A percentile compares a stretch with the other conserved stretches of the same genome.
Evolutionary conservation across 306 rosid genomes (phyloP).

Genomic region (Rosa lucieae): DNA sequence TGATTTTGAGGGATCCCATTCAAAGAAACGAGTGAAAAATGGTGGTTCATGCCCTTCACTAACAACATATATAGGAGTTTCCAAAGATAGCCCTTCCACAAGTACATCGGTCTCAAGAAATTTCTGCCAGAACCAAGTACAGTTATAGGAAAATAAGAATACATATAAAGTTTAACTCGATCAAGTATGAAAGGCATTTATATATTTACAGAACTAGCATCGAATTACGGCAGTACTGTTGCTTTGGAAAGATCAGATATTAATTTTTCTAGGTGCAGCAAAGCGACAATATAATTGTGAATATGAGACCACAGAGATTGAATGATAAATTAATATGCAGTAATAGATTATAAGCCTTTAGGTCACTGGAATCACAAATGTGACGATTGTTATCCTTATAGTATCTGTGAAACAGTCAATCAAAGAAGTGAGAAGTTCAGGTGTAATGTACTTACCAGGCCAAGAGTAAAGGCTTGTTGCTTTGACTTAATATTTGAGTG

Average conservation of each 20-base stretch:
- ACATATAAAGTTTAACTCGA: neutral
- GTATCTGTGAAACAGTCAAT: neutral
- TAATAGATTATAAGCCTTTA: neutral
- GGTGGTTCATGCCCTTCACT: constrained; percentile 82
- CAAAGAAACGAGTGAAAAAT: constrained; percentile 80
- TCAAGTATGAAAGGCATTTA: neutral
- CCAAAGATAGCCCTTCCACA: constrained; percentile 60
- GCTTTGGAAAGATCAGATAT: neutral
- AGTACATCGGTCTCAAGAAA: constrained; percentile 74
- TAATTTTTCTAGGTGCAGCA: neutral
- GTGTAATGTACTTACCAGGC: constrained; percentile 50
- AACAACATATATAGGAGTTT: constrained; percentile 70
- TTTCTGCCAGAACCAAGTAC: constrained; percentile 54
- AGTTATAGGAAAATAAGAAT: constrained; percentile 11
- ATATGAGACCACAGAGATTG: neutral
- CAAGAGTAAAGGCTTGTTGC: constrained; percentile 79
- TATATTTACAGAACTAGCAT: neutral
- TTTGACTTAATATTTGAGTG: constrained; percentile 70
- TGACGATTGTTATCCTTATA: neutral
- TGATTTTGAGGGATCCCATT: constrained; percentile 78
- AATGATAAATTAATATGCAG: neutral
- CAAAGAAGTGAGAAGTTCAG: neutral
- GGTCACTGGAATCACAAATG: neutral
- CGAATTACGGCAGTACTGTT: neutral
- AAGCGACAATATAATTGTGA: neutral